Evolutionary conservation across 2,329 filamentous ascomycete species (phyloP).

Genomic region (Alternaria sp.): DNA sequence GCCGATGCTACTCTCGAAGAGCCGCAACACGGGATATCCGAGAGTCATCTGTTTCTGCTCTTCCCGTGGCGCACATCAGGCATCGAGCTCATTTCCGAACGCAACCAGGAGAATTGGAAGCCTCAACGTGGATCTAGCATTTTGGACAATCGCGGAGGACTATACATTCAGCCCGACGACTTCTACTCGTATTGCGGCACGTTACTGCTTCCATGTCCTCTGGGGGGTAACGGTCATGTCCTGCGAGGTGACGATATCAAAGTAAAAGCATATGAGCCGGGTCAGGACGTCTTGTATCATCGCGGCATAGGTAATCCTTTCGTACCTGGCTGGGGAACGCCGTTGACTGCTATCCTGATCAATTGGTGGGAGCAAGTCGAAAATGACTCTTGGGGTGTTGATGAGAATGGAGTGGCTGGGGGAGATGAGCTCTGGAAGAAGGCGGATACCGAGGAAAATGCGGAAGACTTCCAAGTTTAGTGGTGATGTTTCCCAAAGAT

Average conservation of each 20-base stretch:
- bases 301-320: not conserved
- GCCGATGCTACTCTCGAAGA: not conserved
- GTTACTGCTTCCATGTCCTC: not conserved
- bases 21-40: not conserved
- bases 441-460: not conserved
- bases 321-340: not conserved
- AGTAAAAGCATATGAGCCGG: not conserved
- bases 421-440: not conserved
- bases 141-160: not conserved
- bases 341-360: not conserved
- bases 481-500: too few relatives aligned
- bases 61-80: not conserved
- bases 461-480: not conserved
- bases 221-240: not conserved
- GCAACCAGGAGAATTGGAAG: not conserved
- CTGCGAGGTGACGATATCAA: not conserved
- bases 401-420: not conserved
- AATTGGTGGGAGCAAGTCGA: not conserved
- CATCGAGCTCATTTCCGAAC: not conserved
- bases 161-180: not conserved
- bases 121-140: not conserved
- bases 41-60: not conserved
- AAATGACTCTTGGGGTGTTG: not conserved
- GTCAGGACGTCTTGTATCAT: not conserved
- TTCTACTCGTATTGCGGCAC: not conserved